Evolutionary conservation across 305 asterid species (phyloP), one percentile per base, ranked within the genome.

Genomic region (Rubia balearica): DNA sequence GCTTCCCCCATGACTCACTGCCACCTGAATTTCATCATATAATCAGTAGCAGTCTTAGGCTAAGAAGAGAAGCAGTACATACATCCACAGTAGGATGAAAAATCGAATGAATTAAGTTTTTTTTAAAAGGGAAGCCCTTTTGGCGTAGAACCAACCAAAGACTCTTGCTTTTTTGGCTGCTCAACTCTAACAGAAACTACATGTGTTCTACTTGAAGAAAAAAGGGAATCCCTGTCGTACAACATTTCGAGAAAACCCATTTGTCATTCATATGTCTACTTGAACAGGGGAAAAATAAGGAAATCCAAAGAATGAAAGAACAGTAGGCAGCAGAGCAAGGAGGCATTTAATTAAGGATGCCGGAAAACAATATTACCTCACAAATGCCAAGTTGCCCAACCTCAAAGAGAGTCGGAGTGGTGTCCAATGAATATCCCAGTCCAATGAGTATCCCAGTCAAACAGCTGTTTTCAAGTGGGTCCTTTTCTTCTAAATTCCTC

Each of bases 1-100:
- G 65, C 67, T 49, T 81, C 82, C 76, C 57, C 87, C 87, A 83
- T 83, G 42, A 38, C 63, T 74, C 40, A 10, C 70, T 24, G 45
- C 43, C 60, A 41, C 22, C 11, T 27, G n/a, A 14, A 17, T 13
- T 51, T 17, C 57, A 46, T 12, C 19, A 7, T 45, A 67, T 16
- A 46, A 16, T 17, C 43, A 51, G 13, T 49, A 9, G 19, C 71
- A 6, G 43, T 21, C 7, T 7, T 36, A 16, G 68, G 65, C 9
- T 8, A 53, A 21, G 24, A 71, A 51, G 11, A 48, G n/a, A 61
- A 46, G 60, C 55, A 19, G 11, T 21, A 30, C 16, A 55, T 19
- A n/a, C 36, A 5, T n/a, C 27, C 46, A 22, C 51, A 13, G 8
- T 7, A 16, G 0, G 4, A 46, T 68, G 14, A 16, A 8, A 16